Conservation (phyloP, 495 filamentous ascomycete species). For the Neurospora sp. region DNA sequence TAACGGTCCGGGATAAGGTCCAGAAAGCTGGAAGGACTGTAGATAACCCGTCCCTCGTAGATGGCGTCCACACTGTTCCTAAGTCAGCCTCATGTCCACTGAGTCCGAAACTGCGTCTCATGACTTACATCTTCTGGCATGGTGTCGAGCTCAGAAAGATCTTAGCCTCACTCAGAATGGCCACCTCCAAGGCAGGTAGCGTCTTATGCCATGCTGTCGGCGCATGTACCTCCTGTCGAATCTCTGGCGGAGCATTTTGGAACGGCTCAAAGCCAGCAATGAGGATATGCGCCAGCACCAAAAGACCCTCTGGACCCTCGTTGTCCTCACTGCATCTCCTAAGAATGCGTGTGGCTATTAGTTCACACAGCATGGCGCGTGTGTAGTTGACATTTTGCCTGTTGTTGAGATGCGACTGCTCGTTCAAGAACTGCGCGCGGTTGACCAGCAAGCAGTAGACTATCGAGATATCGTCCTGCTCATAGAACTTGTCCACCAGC, state of each 20-base stretch:
- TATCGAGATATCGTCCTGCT: slow-evolving; percentile 57
- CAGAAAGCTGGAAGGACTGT: slow-evolving; percentile 59
- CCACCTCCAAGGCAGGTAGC: slow-evolving; percentile 58
- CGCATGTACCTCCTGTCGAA: slow-evolving; percentile 39
- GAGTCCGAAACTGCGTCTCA: neutral
- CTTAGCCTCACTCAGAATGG: slow-evolving; percentile 60
- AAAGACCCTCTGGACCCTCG: slow-evolving; percentile 45
- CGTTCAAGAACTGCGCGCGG: slow-evolving; percentile 54
- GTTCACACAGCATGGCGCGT: slow-evolving; percentile 56
- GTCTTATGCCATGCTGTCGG: slow-evolving; percentile 45
- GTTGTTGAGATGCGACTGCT: slow-evolving; percentile 56
- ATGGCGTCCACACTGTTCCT: slow-evolving; percentile 49
- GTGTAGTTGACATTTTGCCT: slow-evolving; percentile 60
- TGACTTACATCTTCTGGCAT: slow-evolving; percentile 52
- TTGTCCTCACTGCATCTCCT: slow-evolving; percentile 59
- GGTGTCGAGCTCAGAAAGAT: slow-evolving; percentile 55
- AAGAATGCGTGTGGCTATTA: slow-evolving; percentile 56
- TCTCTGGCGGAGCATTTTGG: slow-evolving; percentile 52
- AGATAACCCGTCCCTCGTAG: slow-evolving; percentile 55
- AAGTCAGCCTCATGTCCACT: neutral
- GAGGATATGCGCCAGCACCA: slow-evolving; percentile 60
- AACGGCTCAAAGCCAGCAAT: slow-evolving; percentile 66
- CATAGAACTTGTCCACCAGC: slow-evolving; percentile 59
- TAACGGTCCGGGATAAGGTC: slow-evolving; percentile 67
- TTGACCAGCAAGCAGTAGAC: slow-evolving; percentile 65